These are phyloP conservation scores for Pestalotiopsis sp. DNA, from an alignment of 2,329 filamentous ascomycete species.

Conservation along the genomic window DNA sequence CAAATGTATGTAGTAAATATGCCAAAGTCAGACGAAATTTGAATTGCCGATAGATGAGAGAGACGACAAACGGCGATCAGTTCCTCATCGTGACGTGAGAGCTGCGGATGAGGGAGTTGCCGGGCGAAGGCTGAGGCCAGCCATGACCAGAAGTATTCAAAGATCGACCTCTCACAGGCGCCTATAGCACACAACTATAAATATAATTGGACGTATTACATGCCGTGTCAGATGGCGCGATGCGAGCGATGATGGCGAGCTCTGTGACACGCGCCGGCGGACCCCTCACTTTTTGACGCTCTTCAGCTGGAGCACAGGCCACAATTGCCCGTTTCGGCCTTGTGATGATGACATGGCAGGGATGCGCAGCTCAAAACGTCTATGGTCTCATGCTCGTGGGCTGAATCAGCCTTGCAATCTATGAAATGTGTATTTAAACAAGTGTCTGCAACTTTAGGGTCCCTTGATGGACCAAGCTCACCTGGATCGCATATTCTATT, in stretches of 20 bases:
- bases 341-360: background rate
- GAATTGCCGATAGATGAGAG: background rate
- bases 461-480: background rate
- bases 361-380: background rate
- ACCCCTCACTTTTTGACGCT: conserved; percentile 4
- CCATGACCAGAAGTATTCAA: background rate
- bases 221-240: background rate
- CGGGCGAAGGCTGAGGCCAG: background rate
- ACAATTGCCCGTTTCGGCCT: background rate
- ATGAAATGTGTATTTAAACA: background rate
- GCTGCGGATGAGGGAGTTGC: background rate
- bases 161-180: background rate
- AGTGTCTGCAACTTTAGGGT: background rate
- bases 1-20: background rate
- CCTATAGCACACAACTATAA: background rate
- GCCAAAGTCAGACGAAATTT: background rate
- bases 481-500: background rate
- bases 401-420: background rate
- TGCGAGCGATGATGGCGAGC: conserved; percentile 4
- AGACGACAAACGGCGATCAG: background rate
- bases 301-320: background rate
- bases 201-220: background rate
- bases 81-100: background rate
- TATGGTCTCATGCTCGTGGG: background rate
- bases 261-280: background rate